Percentiles rank a stretch among this genome's conserved stretches.
Evolutionary conservation across 192 early-diverging fungal species (phyloP).

Genomic region (Coemansia aciculifera): DNA sequence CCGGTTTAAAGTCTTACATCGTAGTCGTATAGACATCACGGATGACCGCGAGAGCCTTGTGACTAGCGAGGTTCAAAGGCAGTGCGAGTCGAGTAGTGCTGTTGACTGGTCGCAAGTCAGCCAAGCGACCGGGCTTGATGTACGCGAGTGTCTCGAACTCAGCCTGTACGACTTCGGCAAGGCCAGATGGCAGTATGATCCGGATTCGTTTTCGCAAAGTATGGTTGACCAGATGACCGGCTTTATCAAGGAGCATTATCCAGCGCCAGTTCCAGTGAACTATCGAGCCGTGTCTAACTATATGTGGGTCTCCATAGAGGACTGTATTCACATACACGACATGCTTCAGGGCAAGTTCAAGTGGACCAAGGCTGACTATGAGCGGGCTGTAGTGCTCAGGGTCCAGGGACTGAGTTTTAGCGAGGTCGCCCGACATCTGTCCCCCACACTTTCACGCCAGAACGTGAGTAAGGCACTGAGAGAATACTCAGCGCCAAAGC

Average conservation of each 20-base stretch:
- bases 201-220: constrained; percentile 6
- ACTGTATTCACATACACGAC: constrained; percentile 13
- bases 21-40: not conserved
- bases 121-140: not conserved
- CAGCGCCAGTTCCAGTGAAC: constrained; percentile 5
- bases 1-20: not conserved
- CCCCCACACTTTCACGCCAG: not conserved
- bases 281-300: constrained; percentile 25
- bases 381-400: not conserved
- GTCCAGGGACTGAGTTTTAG: constrained; percentile 5
- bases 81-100: not conserved
- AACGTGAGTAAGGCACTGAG: fast-evolving
- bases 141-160: constrained; percentile 12
- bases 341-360: constrained; percentile 8
- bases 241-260: constrained; percentile 20
- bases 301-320: constrained; percentile 17
- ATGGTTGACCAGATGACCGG: constrained; percentile 11
- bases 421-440: constrained; percentile 10
- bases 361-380: constrained; percentile 6
- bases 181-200: not conserved
- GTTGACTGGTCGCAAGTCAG: constrained; percentile 15
- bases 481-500: not conserved
- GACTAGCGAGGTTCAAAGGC: not conserved
- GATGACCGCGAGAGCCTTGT: not conserved
- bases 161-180: not conserved